Percentiles rank a stretch among this genome's conserved stretches.
Evolutionary conservation across 805 yeast species (phyloP).

Genomic region (Wickerhamomyces tratensis): DNA sequence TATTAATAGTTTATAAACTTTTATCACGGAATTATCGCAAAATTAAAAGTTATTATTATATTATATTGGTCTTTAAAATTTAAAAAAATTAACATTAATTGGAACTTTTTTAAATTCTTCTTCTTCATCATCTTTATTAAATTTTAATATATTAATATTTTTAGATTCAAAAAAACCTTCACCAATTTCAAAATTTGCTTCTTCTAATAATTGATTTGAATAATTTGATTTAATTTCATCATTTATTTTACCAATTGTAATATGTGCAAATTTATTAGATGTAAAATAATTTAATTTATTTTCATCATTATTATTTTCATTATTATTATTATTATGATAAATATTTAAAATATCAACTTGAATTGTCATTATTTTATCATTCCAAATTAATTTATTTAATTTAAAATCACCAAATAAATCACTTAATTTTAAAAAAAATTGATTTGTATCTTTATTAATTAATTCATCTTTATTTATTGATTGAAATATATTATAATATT

Average conservation of each 20-base stretch:
- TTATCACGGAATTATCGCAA: too few relatives aligned
- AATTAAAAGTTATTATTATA: too few relatives aligned
- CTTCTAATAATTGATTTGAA: conserved; percentile 34
- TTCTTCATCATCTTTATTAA: conserved; percentile 1
- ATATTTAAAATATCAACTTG: conserved; percentile 21
- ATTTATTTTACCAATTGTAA: conserved; percentile 58
- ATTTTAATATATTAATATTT: conserved; percentile 3
- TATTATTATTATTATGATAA: too few relatives aligned
- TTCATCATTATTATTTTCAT: too few relatives aligned
- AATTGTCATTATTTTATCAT: conserved; percentile 42
- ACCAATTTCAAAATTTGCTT: conserved; percentile 1
- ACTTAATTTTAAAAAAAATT: conserved; percentile 2
- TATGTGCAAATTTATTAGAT: conserved; percentile 46
- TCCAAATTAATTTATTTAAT: conserved; percentile 38
- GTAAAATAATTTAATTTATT: conserved; percentile 14
- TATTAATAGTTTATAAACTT: too few relatives aligned
- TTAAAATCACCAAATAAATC: conserved; percentile 27
- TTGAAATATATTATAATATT: conserved; percentile 15
- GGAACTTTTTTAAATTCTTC: conserved; percentile 1
- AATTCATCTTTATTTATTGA: neutral
- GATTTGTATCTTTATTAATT: conserved; percentile 7
- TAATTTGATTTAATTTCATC: conserved; percentile 37
- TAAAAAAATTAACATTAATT: conserved; percentile 5
- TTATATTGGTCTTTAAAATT: too few relatives aligned
- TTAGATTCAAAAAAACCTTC: conserved; percentile 6